phyloP scores from a whole-genome alignment of 352 stramenopile genomes.

The Phytophthora palmivora region DNA sequence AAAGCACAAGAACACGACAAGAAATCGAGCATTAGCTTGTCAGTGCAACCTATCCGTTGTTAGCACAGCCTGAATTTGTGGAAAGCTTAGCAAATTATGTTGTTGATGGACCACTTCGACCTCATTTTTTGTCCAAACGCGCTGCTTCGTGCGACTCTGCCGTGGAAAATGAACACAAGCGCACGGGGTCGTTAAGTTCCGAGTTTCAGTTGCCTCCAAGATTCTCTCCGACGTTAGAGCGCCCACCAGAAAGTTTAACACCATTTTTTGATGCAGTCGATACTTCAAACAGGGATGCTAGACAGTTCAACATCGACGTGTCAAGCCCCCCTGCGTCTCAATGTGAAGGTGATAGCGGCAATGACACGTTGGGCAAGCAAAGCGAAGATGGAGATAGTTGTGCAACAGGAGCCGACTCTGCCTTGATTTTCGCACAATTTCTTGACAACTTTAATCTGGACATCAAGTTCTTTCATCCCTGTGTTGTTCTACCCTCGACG shows the following conservation, averaged over 20 bases:
- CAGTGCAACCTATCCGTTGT: constrained; percentile 62
- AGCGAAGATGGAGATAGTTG: constrained; percentile 1
- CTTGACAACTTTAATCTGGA: constrained; percentile 45
- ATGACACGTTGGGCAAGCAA: constrained; percentile 1
- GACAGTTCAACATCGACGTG: constrained; percentile 27
- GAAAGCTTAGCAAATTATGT: constrained; percentile 65
- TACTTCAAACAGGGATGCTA: constrained; percentile 32
- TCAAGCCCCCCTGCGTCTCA: background rate
- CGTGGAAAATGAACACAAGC: constrained; percentile 19
- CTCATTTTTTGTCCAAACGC: constrained; percentile 46
- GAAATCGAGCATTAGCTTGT: constrained; percentile 52
- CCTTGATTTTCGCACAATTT: constrained; percentile 24
- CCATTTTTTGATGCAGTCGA: constrained; percentile 79
- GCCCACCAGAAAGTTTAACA: constrained; percentile 38
- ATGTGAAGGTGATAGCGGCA: background rate
- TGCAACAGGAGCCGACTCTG: constrained; percentile 12
- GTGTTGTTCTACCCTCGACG: constrained; percentile 53
- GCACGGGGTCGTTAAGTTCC: constrained; percentile 20
- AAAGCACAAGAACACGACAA: constrained; percentile 1
- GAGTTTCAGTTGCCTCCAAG: constrained; percentile 30
- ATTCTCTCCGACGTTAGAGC: constrained; percentile 27
- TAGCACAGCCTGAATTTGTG: constrained; percentile 68
- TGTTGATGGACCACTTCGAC: constrained; percentile 59
- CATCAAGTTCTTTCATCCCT: constrained; percentile 52
- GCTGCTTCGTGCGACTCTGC: constrained; percentile 13